Base-by-base conservation (phyloP, 345 rosid genomes). In the Corymbia maculata region DNA sequence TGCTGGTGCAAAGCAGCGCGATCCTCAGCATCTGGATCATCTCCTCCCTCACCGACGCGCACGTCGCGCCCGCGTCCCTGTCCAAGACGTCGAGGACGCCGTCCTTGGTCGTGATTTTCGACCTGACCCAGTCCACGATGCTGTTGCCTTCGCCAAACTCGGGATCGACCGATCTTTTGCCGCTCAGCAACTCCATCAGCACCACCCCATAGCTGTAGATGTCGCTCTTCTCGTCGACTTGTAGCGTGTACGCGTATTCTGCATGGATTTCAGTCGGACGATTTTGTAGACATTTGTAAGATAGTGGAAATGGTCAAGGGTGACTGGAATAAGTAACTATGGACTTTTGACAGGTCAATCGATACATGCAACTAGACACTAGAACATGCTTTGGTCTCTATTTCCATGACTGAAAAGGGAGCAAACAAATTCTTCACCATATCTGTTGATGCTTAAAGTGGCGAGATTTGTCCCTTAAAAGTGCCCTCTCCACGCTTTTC, bases 181-280 rank as follows among this genome's bases (percentile, higher is more conserved):
- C 98, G 2, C 94, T 94, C 14, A 96, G 91, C 19, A 98, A 92
- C 91, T 98, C 99, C 94, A 97, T 91, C 36, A 98, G 89, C 88
- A 98, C 95, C 85, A 98, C 99, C 21, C 99, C 99, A 0, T 86
- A 98, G 90, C 99, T 98, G 86, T 98, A 98, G 24, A 98, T 96
- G 88, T 98, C 99, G 85, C 99, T 97, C 94, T 96, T 98, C 89
- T 98, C 98, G 51, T 98, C 99, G 52, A 98, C 99, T 90, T 98
- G 99, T 6, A 98, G 88, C 4, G 99, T 98, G 85, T 98, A 98
- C 3, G 99, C 99, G 89, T 97, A 98, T 85, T 97, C 99, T 97
- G 95, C 88, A 50, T 3, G 32, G 13, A 88, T n/a, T 42, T 24
- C 17, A 64, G 61, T 14, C 79, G 32, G 26, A 50, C 59, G 52